A percentile compares a stretch with the other conserved stretches of the same genome.
Conservation (phyloP, 345 rosid species). For the Excoecaria cochinchinensis region DNA sequence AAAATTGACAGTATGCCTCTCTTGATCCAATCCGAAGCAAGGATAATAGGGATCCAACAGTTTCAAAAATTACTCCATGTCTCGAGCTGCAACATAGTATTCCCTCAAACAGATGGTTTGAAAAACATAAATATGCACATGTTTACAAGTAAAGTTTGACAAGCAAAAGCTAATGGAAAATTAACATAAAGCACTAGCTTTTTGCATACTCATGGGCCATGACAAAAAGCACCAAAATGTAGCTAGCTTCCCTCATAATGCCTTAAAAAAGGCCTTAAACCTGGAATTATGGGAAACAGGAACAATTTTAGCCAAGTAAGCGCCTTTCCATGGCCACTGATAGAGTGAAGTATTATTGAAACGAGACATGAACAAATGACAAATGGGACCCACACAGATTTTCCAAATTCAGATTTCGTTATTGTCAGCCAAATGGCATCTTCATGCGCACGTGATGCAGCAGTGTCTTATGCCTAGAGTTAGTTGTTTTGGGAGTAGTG, state of each 20-base stretch:
- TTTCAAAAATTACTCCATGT: conserved; percentile 75
- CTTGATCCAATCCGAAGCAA: conserved; percentile 78
- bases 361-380: background rate
- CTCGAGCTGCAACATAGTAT: conserved; percentile 44
- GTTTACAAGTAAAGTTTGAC: background rate
- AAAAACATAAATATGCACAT: background rate
- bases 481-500: too few relatives aligned
- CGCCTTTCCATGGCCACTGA: background rate
- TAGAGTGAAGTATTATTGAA: background rate
- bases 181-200: background rate
- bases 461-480: too few relatives aligned
- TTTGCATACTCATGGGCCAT: background rate
- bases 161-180: background rate
- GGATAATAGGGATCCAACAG: conserved; percentile 76
- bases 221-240: background rate
- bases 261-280: background rate
- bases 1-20: conserved; percentile 72
- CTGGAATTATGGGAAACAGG: background rate
- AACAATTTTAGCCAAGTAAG: background rate
- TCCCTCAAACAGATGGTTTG: background rate
- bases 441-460: background rate
- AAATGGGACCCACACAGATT: background rate
- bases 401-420: background rate
- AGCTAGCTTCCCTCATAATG: background rate
- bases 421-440: background rate